Evolutionary conservation across 2,329 filamentous ascomycete genomes (phyloP), one percentile per base, ranked within the genome.

Genomic region (Zasmidium citrigriseum): DNA sequence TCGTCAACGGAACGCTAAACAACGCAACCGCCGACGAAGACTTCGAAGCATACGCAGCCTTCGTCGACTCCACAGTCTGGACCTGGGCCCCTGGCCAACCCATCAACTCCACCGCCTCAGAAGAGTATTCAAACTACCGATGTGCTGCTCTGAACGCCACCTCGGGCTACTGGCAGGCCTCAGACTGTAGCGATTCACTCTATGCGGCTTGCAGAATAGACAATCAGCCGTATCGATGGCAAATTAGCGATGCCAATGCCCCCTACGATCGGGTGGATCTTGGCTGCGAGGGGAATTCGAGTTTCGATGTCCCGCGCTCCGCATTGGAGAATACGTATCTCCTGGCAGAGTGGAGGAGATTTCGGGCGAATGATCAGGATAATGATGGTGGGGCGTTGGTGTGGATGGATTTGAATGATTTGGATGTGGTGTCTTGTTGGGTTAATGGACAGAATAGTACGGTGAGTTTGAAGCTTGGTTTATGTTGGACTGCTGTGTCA

Each of bases 251-350:
- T 3, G 64, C 73, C 2, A 60, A 70, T 0, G 74, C 75, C 2
- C 67, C 75, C 65, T 72, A 72, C 44, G 73, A 75, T 46, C 77
- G 78, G 2, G 72, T 74, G 2, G 62, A 76, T 1, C 71, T 66
- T 1, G 68, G 75, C 4, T 89, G 87, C 69, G 78, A 78, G 0
- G 56, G 72, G 1, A 73, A 76, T 20, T 78, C 78, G n/a, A 69
- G 55, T 1, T 88, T 89, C 66, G 75, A 78, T 25, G 79, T 82
- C 1, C 86, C 87, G 0, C 80, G 84, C 38, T 88, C 85, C 0
- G 80, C 83, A 1, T 77, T 89, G 2, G 87, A 89, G 68, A 89
- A 88, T 62, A 75, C 75, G 1, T 86, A 87, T 66, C 75, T 89
- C 27, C 76, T 67, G 55, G 75, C 61, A 58, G 72, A 62, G 1